phyloP scores from a whole-genome alignment of 2,329 filamentous ascomycete genomes.

The Aureobasidium zeae region DNA sequence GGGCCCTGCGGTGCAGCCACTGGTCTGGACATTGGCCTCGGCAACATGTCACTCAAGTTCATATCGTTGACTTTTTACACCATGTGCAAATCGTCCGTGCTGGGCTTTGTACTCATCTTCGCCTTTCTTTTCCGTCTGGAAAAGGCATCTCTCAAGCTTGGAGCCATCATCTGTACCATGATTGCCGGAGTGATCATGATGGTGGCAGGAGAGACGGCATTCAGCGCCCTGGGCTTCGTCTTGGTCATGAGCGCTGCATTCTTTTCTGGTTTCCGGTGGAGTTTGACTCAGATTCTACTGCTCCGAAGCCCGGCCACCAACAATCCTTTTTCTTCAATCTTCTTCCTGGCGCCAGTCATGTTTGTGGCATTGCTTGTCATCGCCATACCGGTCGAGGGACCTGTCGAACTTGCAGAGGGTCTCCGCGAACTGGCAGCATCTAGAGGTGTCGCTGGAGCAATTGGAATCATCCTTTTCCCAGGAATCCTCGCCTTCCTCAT shows the following conservation, averaged over 20 bases:
- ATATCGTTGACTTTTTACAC: constrained; percentile 97
- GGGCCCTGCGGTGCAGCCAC: constrained; percentile 88
- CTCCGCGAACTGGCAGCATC: constrained; percentile 53
- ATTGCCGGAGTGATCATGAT: constrained; percentile 92
- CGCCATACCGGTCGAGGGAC: constrained; percentile 77
- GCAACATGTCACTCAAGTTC: constrained; percentile 91
- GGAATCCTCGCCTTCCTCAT: constrained; percentile 89
- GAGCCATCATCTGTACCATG: constrained; percentile 84
- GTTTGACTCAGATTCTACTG: constrained; percentile 92
- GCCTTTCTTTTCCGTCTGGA: constrained; percentile 92
- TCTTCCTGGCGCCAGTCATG: constrained; percentile 97
- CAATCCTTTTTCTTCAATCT: constrained; percentile 94
- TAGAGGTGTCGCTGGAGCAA: constrained; percentile 58
- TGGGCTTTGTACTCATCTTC: constrained; percentile 91
- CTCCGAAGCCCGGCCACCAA: constrained; percentile 88
- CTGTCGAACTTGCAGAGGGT: constrained; percentile 57
- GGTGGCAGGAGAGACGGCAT: constrained; percentile 90
- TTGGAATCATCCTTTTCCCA: constrained; percentile 75
- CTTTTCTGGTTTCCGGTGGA: constrained; percentile 96
- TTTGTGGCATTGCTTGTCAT: constrained; percentile 72
- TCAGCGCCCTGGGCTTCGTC: constrained; percentile 75
- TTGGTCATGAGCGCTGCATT: constrained; percentile 90
- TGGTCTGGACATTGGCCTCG: constrained; percentile 88
- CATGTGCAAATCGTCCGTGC: constrained; percentile 97
- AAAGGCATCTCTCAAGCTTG: constrained; percentile 72